A percentile compares a stretch with the other conserved stretches of the same genome.
phyloP scores from a whole-genome alignment of 2,329 filamentous ascomycete species.

The Gyromitra esculenta region DNA sequence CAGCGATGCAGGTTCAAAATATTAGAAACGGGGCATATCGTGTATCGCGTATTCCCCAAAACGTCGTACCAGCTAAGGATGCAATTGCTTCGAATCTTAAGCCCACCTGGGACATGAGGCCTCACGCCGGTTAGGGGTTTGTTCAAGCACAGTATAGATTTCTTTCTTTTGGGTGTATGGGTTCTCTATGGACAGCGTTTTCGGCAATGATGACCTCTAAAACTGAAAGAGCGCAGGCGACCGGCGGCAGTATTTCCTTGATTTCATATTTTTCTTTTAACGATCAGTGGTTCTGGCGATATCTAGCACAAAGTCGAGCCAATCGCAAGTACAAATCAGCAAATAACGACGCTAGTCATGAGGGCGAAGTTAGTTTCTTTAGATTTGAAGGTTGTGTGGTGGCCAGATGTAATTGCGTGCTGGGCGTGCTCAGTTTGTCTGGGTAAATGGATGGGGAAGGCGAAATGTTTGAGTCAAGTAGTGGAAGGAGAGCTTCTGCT shows the following conservation, averaged over 20 bases:
- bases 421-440: constrained; percentile 34
- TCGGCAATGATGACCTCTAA: constrained; percentile 43
- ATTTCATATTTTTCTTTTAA: constrained; percentile 43
- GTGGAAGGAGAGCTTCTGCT: neutral
- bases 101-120: constrained; percentile 68
- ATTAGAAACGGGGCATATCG: constrained; percentile 86
- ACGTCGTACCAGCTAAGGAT: constrained; percentile 79
- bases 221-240: constrained; percentile 39
- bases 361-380: constrained; percentile 18
- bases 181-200: constrained; percentile 45
- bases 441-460: neutral
- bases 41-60: constrained; percentile 82
- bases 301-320: constrained; percentile 18
- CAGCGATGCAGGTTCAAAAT: constrained; percentile 73
- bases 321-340: constrained; percentile 27
- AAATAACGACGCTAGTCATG: constrained; percentile 41
- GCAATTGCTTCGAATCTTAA: constrained; percentile 71
- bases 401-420: constrained; percentile 31
- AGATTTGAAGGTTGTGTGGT: constrained; percentile 22
- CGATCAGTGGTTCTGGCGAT: constrained; percentile 22
- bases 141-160: constrained; percentile 36
- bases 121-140: constrained; percentile 17
- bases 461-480: constrained; percentile 3
- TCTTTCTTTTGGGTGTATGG: constrained; percentile 46
- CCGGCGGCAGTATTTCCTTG: constrained; percentile 49